Conservation (phyloP, 2,329 filamentous ascomycete species). For the Aureobasidium uvarum region DNA sequence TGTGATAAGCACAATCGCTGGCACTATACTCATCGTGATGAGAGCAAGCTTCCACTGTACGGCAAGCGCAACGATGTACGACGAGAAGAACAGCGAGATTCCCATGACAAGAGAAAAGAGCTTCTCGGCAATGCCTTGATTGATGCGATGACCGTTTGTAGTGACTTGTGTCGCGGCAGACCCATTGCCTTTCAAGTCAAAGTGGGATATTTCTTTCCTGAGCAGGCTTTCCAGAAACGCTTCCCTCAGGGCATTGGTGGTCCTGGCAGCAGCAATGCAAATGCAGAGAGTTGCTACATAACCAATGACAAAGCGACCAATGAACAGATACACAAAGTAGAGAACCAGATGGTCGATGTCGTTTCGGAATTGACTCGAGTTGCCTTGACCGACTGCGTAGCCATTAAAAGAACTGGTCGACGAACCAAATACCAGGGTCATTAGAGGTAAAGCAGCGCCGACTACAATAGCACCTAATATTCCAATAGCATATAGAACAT, state of each 20-base stretch:
- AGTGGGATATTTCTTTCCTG: slow-evolving; percentile 62
- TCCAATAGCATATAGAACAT: slow-evolving; percentile 35
- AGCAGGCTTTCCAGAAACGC: slow-evolving; percentile 61
- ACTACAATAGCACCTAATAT: slow-evolving; percentile 43
- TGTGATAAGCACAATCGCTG: slow-evolving; percentile 42
- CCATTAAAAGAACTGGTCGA: slow-evolving; percentile 49
- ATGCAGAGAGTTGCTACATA: slow-evolving; percentile 64
- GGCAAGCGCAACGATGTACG: slow-evolving; percentile 67
- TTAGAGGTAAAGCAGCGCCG: slow-evolving; percentile 50
- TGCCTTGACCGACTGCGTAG: slow-evolving; percentile 6
- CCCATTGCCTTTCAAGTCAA: slow-evolving; percentile 61
- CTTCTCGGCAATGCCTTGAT: slow-evolving; percentile 69
- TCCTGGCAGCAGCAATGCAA: slow-evolving; percentile 61
- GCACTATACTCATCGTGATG: slow-evolving; percentile 56
- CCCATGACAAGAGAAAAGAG: slow-evolving; percentile 64
- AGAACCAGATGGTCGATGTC: slow-evolving; percentile 54
- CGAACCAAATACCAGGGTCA: slow-evolving; percentile 53
- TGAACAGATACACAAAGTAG: slow-evolving; percentile 60
- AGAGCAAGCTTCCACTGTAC: slow-evolving; percentile 62
- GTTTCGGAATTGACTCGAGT: neutral
- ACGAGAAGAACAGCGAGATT: slow-evolving; percentile 64
- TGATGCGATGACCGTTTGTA: slow-evolving; percentile 62
- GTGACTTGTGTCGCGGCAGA: slow-evolving; percentile 65
- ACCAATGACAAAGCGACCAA: slow-evolving; percentile 62
- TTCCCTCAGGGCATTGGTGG: slow-evolving; percentile 62